Base-by-base conservation (phyloP, 495 filamentous ascomycete genomes). In the Pyrenopolyporus hunteri region DNA sequence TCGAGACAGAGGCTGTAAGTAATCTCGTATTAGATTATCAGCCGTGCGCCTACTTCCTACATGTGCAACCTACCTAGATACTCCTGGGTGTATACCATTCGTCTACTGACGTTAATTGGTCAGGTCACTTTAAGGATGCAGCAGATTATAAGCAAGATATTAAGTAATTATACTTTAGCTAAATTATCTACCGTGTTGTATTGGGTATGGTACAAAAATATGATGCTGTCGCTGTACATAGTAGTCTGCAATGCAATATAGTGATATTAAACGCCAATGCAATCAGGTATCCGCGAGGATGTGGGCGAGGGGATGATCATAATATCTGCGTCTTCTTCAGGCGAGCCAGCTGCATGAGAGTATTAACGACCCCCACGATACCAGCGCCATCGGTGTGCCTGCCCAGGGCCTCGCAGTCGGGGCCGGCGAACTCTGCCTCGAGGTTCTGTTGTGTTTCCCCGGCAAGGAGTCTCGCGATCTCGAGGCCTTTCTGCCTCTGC, bases 401-500 rank as follows among this genome's bases (percentile, higher is more conserved):
- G 0, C 72, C 75, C 23, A 80, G 56, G 1, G 78, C 77, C 28
- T 66, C 65, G 28, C 71, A 74, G 14, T 74, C 71, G 0, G 60
- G 60, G 54, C 74, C 72, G 10, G 68, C 68, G 10, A 83, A 70
- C 45, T 78, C 74, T 5, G 59, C 73, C 29, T 74, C 72, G 22
- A 83, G 50, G n/a, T 68, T 71, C 58, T 85, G 82, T 37, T 89
- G 69, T 36, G 67, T 67, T 13, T 69, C 51, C 0, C 48, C 59
- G 22, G 74, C 68, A 64, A 82, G 84, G 14, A 78, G 73, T 53
- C 82, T 71, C 7, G 85, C 81, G 6, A 86, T 73, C 43, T 70
- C 67, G 62, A 87, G 64, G 8, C 85, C 86, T 36, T 83, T 74
- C 54, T 70, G 57, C 17, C 86, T 72, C 70, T 87, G 82, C 56